phyloP scores from a whole-genome alignment of 176 grass and related monocot genomes.

The Avena insularis region DNA sequence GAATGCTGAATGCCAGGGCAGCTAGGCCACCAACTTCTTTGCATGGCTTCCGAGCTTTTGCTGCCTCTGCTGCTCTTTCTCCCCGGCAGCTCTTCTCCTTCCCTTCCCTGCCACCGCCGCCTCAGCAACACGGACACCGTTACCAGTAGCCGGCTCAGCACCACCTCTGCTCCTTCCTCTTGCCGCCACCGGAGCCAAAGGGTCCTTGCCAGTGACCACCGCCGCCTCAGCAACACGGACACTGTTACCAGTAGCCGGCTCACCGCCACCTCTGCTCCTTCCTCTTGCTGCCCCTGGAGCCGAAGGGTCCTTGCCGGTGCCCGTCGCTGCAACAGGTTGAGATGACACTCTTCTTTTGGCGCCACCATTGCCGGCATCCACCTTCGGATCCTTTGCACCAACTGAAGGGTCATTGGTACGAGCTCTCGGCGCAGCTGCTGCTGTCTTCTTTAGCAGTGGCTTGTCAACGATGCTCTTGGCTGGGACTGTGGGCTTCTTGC shows the following conservation, averaged over 20 bases:
- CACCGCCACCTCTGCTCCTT: not conserved
- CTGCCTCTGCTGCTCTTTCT: constrained; percentile 43
- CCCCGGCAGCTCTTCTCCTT: constrained; percentile 40
- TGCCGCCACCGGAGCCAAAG: not conserved
- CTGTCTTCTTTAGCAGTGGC: not conserved
- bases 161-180: constrained; percentile 28
- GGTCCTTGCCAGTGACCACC: not conserved
- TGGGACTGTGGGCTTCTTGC: constrained; percentile 26
- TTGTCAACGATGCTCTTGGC: constrained; percentile 23
- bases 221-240: not conserved
- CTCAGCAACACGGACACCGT: not conserved
- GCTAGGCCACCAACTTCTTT: constrained; percentile 37
- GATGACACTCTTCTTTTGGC: constrained; percentile 25
- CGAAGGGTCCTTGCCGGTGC: not conserved
- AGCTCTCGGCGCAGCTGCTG: not conserved
- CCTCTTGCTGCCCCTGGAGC: not conserved
- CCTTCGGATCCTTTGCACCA: constrained; percentile 28
- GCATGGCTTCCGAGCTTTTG: constrained; percentile 39
- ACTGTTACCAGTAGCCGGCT: not conserved
- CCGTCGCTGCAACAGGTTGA: not conserved
- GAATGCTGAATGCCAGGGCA: not conserved
- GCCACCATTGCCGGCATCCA: not conserved
- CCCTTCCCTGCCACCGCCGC: constrained; percentile 8
- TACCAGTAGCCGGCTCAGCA: not conserved
- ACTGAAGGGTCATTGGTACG: not conserved